phyloP scores from a whole-genome alignment of 2,329 filamentous ascomycete genomes.

The Penicillium sp. region DNA sequence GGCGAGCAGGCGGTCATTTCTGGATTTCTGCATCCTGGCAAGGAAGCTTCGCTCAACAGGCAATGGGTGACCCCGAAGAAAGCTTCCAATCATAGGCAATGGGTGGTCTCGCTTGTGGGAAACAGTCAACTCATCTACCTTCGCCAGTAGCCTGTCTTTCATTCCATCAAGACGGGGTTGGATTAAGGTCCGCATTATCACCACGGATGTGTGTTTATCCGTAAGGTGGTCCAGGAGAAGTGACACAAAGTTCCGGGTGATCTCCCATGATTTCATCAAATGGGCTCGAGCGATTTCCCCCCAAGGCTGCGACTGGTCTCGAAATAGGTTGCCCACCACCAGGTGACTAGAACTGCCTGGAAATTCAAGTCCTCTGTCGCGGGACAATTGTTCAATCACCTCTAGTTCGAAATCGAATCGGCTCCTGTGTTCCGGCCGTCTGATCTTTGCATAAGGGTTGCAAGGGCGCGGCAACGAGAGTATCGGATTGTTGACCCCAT shows the following conservation, averaged over 20 bases:
- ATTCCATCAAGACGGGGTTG: constrained; percentile 26
- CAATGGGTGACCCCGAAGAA: neutral
- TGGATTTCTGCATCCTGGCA: constrained; percentile 4
- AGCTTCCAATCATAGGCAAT: constrained; percentile 15
- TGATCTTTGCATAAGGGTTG: constrained; percentile 1
- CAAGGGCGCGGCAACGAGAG: too few species aligned
- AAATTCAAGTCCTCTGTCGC: neutral
- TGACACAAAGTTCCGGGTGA: constrained; percentile 22
- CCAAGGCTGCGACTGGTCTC: constrained; percentile 32
- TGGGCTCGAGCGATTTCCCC: constrained; percentile 27
- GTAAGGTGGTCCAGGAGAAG: constrained; percentile 27
- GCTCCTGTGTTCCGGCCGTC: neutral
- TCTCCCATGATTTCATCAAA: constrained; percentile 28
- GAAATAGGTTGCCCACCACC: neutral
- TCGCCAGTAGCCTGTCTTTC: constrained; percentile 18
- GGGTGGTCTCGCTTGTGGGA: constrained; percentile 27
- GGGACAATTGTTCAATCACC: neutral
- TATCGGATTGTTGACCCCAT: neutral
- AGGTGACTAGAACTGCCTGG: neutral
- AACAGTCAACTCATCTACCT: constrained; percentile 27
- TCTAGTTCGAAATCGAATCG: neutral
- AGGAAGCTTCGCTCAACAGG: neutral
- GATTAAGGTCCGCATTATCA: constrained; percentile 22
- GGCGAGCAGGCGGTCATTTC: constrained; percentile 11
- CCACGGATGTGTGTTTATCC: constrained; percentile 22